phyloP scores from a whole-genome alignment of 2,329 filamentous ascomycete species.

The Grosmannia huntii region DNA sequence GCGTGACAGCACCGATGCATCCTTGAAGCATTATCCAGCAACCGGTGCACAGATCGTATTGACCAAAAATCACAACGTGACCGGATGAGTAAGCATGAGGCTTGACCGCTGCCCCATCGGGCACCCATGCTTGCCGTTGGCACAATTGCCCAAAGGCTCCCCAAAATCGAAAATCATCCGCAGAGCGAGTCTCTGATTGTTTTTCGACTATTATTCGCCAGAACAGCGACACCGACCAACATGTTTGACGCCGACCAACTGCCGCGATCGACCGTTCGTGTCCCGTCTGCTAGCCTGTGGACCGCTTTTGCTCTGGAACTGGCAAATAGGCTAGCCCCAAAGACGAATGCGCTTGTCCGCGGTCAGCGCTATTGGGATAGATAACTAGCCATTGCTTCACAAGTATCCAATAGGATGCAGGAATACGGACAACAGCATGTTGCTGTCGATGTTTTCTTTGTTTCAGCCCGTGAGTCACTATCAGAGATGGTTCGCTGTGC shows the following conservation, averaged over 20 bases:
- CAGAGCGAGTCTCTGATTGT: background rate
- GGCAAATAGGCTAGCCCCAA: background rate
- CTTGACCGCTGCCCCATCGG: too few relatives aligned
- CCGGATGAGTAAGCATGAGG: too few relatives aligned
- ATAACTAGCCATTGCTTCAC: background rate
- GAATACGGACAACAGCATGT: background rate
- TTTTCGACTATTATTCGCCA: background rate
- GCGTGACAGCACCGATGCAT: background rate
- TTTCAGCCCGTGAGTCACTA: background rate
- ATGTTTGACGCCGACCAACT: background rate
- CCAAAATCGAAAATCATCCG: background rate
- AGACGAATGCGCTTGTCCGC: background rate
- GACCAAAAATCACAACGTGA: too few relatives aligned
- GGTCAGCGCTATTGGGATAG: background rate
- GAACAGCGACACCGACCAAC: background rate
- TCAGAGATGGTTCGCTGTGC: background rate
- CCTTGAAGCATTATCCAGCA: too few relatives aligned
- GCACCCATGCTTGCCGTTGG: background rate
- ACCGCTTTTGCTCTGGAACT: background rate
- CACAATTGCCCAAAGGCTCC: background rate
- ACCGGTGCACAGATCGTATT: too few relatives aligned
- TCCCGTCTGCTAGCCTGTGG: background rate
- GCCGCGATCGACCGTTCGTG: background rate
- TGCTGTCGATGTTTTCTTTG: background rate
- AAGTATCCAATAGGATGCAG: background rate